A percentile compares a stretch with the other conserved stretches of the same genome.
phyloP scores from a whole-genome alignment of 257 asterid genomes.

The Orobanche coerulescens region DNA sequence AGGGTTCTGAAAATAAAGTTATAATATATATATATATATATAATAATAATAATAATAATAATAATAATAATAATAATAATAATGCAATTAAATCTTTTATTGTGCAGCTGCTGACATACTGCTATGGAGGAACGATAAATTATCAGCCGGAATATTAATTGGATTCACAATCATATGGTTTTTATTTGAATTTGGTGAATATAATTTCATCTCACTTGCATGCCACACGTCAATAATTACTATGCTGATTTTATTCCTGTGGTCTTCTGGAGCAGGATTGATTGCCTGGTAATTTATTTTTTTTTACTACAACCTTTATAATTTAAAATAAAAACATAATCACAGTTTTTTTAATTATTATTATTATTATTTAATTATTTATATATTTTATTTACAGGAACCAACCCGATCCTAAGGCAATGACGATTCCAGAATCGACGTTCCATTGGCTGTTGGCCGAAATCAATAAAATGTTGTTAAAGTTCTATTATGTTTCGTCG shows the following conservation, averaged over 20 bases:
- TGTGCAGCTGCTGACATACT: constrained; percentile 58
- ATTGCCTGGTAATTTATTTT: constrained; percentile 34
- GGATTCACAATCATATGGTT: constrained; percentile 62
- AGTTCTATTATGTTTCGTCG: constrained; percentile 52
- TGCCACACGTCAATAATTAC: constrained; percentile 41
- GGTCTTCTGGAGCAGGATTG: constrained; percentile 66
- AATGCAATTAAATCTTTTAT: too few relatives aligned
- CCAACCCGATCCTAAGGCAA: constrained; percentile 44
- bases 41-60: too few relatives aligned
- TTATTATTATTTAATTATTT: background rate
- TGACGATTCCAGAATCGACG: constrained; percentile 56
- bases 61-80: too few relatives aligned
- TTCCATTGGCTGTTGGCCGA: constrained; percentile 50
- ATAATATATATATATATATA: too few relatives aligned
- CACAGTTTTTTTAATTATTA: background rate
- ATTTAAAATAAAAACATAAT: background rate
- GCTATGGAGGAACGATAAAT: constrained; percentile 61
- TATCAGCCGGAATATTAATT: constrained; percentile 56
- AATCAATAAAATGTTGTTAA: constrained; percentile 35
- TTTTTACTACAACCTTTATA: background rate
- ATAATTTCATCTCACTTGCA: constrained; percentile 54
- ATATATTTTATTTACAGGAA: constrained; percentile 32
- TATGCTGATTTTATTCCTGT: constrained; percentile 47
- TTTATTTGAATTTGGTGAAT: constrained; percentile 66
- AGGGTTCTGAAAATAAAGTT: too few relatives aligned